Conservation (phyloP, 2,329 filamentous ascomycete genomes). For the Paecilomyces variotii region DNA sequence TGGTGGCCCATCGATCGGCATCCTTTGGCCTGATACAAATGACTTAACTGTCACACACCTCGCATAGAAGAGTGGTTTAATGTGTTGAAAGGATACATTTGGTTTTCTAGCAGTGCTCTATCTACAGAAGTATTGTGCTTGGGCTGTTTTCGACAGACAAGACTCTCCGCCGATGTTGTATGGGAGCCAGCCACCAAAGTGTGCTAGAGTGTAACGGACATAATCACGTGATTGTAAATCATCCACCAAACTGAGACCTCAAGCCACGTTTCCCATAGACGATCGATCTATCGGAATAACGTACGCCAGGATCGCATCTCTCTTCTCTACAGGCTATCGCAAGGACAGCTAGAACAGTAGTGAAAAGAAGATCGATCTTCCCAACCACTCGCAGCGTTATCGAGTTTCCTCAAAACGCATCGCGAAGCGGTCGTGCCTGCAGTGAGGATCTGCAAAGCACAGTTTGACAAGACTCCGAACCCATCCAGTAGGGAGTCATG, state of each 20-base stretch:
- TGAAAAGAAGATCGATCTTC: conserved; percentile 30
- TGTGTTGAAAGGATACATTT: background rate
- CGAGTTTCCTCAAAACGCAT: conserved; percentile 2
- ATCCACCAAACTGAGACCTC: no score
- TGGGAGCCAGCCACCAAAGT: no score
- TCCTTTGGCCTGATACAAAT: conserved; percentile 12
- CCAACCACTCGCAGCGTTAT: background rate
- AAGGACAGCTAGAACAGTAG: conserved; percentile 22
- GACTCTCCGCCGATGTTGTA: no score
- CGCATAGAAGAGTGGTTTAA: conserved; percentile 15
- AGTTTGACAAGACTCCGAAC: background rate
- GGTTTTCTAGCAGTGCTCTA: no score
- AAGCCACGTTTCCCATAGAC: background rate
- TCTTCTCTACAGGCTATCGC: conserved; percentile 33
- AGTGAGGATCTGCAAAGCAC: conserved; percentile 3
- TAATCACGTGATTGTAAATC: no score
- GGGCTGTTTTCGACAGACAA: no score
- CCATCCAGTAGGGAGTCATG: background rate
- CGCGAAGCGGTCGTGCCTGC: background rate
- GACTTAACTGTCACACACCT: conserved; percentile 9
- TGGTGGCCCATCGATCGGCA: conserved; percentile 7
- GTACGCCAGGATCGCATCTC: conserved; percentile 2
- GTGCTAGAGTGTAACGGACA: no score
- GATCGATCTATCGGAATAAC: no score
- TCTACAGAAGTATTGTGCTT: no score